A percentile compares a stretch with the other conserved stretches of the same genome.
Conservation (phyloP, 805 yeast genomes). For the Kurtzmaniella fragi region DNA sequence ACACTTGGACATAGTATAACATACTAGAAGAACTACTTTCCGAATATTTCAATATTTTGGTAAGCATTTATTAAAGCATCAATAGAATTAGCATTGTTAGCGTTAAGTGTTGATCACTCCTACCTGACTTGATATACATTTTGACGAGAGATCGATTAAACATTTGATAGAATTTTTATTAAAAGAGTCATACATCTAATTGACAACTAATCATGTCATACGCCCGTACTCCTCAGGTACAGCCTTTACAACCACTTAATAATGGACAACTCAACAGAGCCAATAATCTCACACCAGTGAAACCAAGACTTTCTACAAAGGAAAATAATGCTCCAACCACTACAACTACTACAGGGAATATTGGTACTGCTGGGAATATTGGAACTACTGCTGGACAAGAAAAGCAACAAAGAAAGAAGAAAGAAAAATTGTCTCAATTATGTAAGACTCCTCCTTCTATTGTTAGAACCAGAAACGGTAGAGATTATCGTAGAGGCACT, state of each 20-base stretch:
- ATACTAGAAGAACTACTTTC: too few relatives aligned
- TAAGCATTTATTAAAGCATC: too few relatives aligned
- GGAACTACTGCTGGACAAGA: slow-evolving; percentile 13
- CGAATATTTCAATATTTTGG: too few relatives aligned
- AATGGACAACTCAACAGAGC: slow-evolving; percentile 48
- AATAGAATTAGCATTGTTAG: too few relatives aligned
- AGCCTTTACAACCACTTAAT: slow-evolving; percentile 53
- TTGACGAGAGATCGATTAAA: too few relatives aligned
- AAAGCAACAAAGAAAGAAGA: slow-evolving; percentile 55
- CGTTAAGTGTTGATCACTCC: too few relatives aligned
- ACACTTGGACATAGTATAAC: too few relatives aligned
- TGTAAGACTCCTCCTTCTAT: slow-evolving; percentile 97
- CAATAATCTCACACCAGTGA: slow-evolving; percentile 28
- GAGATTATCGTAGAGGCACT: slow-evolving; percentile 84
- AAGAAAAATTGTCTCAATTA: slow-evolving; percentile 82
- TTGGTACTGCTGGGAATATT: slow-evolving; percentile 7
- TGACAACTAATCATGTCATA: not conserved
- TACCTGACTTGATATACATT: too few relatives aligned
- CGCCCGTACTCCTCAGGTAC: slow-evolving; percentile 35
- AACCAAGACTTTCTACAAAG: slow-evolving; percentile 12
- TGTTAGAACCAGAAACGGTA: slow-evolving; percentile 80
- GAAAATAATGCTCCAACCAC: slow-evolving; percentile 2
- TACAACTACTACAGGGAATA: slow-evolving; percentile 7
- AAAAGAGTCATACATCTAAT: not conserved
- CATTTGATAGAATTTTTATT: not conserved